Conservation (phyloP, 2,329 filamentous ascomycete genomes). For the Pseudocercospora cruenta region DNA sequence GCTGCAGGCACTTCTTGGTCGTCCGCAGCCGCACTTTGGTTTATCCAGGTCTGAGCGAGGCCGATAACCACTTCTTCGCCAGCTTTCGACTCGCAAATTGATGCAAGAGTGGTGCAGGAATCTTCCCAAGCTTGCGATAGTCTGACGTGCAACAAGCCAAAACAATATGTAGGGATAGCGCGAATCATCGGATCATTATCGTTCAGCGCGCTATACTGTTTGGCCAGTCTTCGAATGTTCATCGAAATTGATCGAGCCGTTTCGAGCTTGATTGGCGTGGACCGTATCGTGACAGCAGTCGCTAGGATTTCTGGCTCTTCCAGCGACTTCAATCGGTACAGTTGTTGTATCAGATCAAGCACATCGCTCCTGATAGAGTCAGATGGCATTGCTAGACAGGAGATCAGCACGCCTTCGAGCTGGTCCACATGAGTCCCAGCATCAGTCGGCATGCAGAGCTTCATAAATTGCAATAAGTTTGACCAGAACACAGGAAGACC, state of each 20-base stretch:
- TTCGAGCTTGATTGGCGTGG: slow-evolving; percentile 75
- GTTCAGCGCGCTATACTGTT: slow-evolving; percentile 63
- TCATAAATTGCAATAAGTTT: slow-evolving; percentile 31
- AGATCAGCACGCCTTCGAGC: slow-evolving; percentile 67
- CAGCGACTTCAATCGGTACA: slow-evolving; percentile 56
- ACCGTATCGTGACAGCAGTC: slow-evolving; percentile 77
- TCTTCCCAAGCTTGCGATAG: slow-evolving; percentile 88
- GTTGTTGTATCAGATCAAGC: slow-evolving; percentile 69
- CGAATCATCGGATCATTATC: slow-evolving; percentile 67
- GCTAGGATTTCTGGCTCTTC: slow-evolving; percentile 58
- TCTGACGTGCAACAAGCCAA: slow-evolving; percentile 85
- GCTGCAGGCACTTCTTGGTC: slow-evolving; percentile 44
- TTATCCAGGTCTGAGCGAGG: slow-evolving; percentile 78
- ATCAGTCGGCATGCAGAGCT: slow-evolving; percentile 17
- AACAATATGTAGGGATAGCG: slow-evolving; percentile 79
- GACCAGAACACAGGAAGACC: slow-evolving; percentile 33
- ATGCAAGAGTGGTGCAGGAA: slow-evolving; percentile 72
- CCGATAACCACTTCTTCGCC: slow-evolving; percentile 75
- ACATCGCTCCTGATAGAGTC: slow-evolving; percentile 74
- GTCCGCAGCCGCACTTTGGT: slow-evolving; percentile 19
- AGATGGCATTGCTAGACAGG: slow-evolving; percentile 75
- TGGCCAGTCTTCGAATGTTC: slow-evolving; percentile 77
- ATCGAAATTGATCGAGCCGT: slow-evolving; percentile 79
- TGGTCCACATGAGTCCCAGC: slow-evolving; percentile 57
- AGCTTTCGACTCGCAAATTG: slow-evolving; percentile 69